Evolutionary conservation across 116 monocot species (phyloP).

Genomic region (Trichopus zeylanicus): DNA sequence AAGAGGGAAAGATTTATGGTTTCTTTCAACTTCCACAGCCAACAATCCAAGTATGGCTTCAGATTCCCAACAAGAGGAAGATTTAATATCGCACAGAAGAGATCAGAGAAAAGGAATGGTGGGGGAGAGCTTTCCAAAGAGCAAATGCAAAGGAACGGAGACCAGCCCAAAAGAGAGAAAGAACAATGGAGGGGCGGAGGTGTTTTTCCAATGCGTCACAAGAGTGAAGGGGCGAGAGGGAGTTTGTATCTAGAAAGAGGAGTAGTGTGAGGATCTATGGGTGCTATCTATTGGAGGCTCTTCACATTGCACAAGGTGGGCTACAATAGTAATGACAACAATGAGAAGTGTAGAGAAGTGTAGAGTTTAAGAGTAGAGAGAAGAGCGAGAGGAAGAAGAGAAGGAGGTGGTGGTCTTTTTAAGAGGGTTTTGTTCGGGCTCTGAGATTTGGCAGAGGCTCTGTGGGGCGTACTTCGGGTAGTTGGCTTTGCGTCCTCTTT

Average conservation of each 20-base stretch:
- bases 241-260: neutral
- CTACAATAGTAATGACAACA: neutral
- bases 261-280: neutral
- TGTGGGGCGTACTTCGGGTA: neutral
- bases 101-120: neutral
- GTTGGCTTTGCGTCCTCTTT: neutral
- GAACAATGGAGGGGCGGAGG: neutral
- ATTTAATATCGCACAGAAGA: constrained; percentile 1
- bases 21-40: neutral
- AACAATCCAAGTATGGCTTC: neutral
- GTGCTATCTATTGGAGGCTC: constrained; percentile 3
- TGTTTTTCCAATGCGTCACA: neutral
- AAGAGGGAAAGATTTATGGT: neutral
- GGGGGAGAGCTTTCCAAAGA: constrained; percentile 3
- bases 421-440: neutral
- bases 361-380: neutral
- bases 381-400: too few species aligned
- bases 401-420: too few species aligned
- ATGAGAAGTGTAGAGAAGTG: neutral
- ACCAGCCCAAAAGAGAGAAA: constrained; percentile 4
- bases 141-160: constrained; percentile 6
- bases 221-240: neutral
- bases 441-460: neutral
- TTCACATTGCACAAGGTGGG: neutral
- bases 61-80: neutral